Conservation (phyloP, 2,329 filamentous ascomycete genomes). For the Colletotrichum simmondsii region DNA sequence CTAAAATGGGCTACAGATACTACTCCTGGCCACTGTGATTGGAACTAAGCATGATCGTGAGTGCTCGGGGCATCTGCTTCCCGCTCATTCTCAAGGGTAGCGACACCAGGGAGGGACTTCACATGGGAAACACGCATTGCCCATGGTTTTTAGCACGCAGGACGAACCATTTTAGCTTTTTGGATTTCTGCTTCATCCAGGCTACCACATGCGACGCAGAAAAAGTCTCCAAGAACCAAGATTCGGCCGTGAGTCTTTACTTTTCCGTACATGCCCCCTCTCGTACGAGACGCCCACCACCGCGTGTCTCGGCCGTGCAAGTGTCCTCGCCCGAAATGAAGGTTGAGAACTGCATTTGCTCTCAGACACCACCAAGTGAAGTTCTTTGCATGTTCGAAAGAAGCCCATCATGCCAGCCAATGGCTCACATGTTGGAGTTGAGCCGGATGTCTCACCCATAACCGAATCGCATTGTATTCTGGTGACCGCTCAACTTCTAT, state of each 20-base stretch:
- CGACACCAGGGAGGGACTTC: not conserved
- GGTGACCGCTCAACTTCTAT: not conserved
- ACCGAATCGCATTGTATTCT: not conserved
- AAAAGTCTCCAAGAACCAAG: not conserved
- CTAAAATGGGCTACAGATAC: not conserved
- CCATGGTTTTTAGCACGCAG: not conserved
- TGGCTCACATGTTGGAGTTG: no score
- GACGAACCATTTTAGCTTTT: not conserved
- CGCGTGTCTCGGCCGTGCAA: not conserved
- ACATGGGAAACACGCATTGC: not conserved
- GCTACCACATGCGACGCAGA: no score
- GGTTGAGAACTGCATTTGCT: not conserved
- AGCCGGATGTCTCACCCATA: not conserved
- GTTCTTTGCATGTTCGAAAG: not conserved
- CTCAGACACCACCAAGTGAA: not conserved
- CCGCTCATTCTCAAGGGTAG: not conserved
- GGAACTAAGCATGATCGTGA: not conserved
- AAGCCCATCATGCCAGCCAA: not conserved
- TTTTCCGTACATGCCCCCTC: not conserved
- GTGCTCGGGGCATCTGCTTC: not conserved
- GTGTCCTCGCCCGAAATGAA: no score
- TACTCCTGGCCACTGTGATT: not conserved
- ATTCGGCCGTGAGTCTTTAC: not conserved
- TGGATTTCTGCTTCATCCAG: not conserved
- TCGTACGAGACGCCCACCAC: not conserved